Conservation (phyloP, 2,329 filamentous ascomycete species). For the Parastagonospora avenae region DNA sequence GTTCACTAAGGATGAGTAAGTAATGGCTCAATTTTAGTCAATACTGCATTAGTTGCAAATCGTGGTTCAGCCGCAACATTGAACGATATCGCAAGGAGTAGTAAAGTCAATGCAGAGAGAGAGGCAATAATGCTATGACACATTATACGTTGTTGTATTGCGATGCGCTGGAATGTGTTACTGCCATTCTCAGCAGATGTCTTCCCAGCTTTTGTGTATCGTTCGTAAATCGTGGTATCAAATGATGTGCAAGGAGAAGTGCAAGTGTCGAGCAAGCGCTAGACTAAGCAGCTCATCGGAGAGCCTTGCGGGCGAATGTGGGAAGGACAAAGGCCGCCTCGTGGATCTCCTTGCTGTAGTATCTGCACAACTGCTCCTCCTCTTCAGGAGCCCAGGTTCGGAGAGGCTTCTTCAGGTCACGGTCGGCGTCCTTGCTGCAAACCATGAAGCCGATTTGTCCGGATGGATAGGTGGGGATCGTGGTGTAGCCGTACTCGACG, state of each 20-base stretch:
- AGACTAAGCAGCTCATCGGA: slow-evolving; percentile 46
- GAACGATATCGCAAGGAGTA: not conserved
- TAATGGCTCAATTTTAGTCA: too few relatives aligned
- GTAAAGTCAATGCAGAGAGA: not conserved
- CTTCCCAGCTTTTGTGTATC: slow-evolving; percentile 21
- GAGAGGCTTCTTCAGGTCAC: slow-evolving; percentile 83
- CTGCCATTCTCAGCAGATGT: not conserved
- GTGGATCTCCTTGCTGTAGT: slow-evolving; percentile 98
- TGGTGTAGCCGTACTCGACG: slow-evolving; percentile 98
- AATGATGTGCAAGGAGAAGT: slow-evolving; percentile 22
- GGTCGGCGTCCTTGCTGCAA: slow-evolving; percentile 89
- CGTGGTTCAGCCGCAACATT: too few relatives aligned
- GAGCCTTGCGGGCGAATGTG: slow-evolving; percentile 83
- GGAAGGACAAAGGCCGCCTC: slow-evolving; percentile 92
- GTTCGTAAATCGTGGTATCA: slow-evolving; percentile 41
- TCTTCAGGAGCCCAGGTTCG: slow-evolving; percentile 83
- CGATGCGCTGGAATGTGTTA: not conserved
- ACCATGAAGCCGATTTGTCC: slow-evolving; percentile 99
- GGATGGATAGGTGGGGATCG: slow-evolving; percentile 97
- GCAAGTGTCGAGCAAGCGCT: slow-evolving; percentile 1
- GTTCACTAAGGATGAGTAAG: too few relatives aligned
- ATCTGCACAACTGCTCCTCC: slow-evolving; percentile 89
- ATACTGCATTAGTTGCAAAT: too few relatives aligned
- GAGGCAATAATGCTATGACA: not conserved
- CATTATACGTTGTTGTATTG: too few relatives aligned